Conservation (phyloP, 1,284 basidiomycete species). For the Malassezia caprae region DNA sequence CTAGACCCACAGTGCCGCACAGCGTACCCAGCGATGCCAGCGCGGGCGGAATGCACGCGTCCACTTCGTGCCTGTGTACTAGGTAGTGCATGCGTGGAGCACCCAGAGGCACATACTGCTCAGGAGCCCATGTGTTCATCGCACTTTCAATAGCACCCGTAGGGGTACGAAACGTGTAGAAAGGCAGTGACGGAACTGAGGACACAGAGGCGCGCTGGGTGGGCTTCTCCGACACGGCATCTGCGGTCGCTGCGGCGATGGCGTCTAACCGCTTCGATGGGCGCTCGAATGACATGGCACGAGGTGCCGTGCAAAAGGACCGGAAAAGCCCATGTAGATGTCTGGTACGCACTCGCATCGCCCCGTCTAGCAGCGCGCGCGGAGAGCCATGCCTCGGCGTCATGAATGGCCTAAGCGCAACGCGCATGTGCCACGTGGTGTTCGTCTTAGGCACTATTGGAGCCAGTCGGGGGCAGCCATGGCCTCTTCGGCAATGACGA, state of each 20-base stretch:
- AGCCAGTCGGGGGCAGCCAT: conserved; percentile 26
- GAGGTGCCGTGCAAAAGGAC: not conserved
- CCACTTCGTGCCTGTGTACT: conserved; percentile 17
- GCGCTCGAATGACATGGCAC: not conserved
- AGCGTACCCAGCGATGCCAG: conserved; percentile 2
- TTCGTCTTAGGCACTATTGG: not conserved
- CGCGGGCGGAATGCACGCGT: conserved; percentile 15
- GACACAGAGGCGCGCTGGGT: not conserved
- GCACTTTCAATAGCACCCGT: not conserved
- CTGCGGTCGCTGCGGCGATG: not conserved
- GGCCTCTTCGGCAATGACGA: conserved; percentile 35
- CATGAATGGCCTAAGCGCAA: not conserved
- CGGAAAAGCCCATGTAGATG: not conserved
- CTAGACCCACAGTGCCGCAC: conserved; percentile 25
- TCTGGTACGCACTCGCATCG: not conserved
- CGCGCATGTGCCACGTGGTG: not conserved
- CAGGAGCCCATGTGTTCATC: not conserved
- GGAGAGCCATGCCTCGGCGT: not conserved
- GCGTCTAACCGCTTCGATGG: not conserved
- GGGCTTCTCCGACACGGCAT: not conserved
- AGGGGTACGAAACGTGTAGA: conserved; percentile 1
- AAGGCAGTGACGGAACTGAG: not conserved
- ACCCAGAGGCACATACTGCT: not conserved
- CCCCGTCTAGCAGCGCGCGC: not conserved
- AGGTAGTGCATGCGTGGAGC: conserved; percentile 22